Evolutionary conservation across 176 grass and related monocot species (phyloP), one percentile per base, ranked within the genome.

Genomic region (Rhynchospora pubera): DNA sequence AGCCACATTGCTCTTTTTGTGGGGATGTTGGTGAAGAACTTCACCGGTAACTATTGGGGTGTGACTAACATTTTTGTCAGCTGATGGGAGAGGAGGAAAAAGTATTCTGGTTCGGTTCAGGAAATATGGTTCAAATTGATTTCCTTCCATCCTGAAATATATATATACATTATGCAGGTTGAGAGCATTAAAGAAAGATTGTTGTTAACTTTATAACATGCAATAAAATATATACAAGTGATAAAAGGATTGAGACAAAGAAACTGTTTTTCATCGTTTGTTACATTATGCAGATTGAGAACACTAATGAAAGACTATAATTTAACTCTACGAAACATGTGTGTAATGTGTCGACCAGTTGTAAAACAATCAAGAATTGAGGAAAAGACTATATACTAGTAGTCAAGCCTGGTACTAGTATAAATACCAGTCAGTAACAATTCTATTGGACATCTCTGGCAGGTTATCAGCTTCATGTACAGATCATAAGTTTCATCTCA

Each of bases 141-240:
- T 95, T 83, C 88, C 90, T 70, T 88, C 72, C 86, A 92, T 92
- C 93, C 93, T 95, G 90, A 68, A 90, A 90, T 4, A 76, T 44
- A 81, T n/a, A 39, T 39, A 24, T 65, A 7, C 19, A 46, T 16
- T 59, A 73, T 24, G 34, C 77, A 53, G 79, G 61, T 24, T 24
- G 34, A n/a, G 50, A 71, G 65, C 85, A 84, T 55, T 79, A 47
- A 34, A 64, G 65, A 39, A 39, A 39, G 34, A 39, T 2, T 39
- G 4, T 39, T 39, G 34, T 39, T 39, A 39, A 39, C 34, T 39
- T 4, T 1, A 39, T 39, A 39, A 39, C 34, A 39, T 39, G 34
- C 34, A 39, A 39, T 5, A 39, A 39, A 39, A 39, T 39, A 39
- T 39, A 39, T 39, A 39, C 34, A 39, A 39, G 34, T 39, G 34